Percentiles rank a stretch among this genome's conserved stretches.
phyloP scores from a whole-genome alignment of 1,284 basidiomycete species.

The Anthracocystis panici-leucophaei region DNA sequence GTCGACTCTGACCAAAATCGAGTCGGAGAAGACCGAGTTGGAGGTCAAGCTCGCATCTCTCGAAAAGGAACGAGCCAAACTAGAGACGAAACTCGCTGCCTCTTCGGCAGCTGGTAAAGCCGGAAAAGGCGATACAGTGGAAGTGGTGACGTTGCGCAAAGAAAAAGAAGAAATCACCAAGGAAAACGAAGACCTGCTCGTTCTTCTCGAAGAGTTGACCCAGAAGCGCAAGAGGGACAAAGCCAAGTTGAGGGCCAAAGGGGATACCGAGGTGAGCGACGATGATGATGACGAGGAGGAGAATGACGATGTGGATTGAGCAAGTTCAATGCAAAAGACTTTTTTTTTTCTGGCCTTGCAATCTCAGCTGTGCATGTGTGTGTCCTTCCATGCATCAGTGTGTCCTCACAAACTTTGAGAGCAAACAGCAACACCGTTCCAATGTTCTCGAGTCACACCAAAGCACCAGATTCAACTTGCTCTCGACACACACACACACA shows the following conservation, averaged over 20 bases:
- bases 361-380: no score
- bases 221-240: conserved; percentile 88
- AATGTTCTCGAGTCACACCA: no score
- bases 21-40: conserved; percentile 19
- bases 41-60: conserved; percentile 16
- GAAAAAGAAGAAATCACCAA: conserved; percentile 80
- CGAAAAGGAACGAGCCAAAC: background rate
- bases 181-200: conserved; percentile 93
- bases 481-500: background rate
- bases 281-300: conserved; percentile 77
- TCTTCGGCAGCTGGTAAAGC: background rate
- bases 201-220: conserved; percentile 90
- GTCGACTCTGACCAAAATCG: background rate
- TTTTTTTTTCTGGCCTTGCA: background rate
- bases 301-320: conserved; percentile 12
- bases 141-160: conserved; percentile 28
- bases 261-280: conserved; percentile 77
- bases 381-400: background rate
- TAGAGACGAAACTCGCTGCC: background rate
- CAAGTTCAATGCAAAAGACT: background rate
- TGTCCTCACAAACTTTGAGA: no score
- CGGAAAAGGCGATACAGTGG: background rate
- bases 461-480: no score
- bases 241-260: conserved; percentile 77
- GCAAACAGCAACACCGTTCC: no score